These are phyloP conservation scores for Xylariales sp. DNA, from an alignment of 2,329 filamentous ascomycete species.

Conservation along the genomic window DNA sequence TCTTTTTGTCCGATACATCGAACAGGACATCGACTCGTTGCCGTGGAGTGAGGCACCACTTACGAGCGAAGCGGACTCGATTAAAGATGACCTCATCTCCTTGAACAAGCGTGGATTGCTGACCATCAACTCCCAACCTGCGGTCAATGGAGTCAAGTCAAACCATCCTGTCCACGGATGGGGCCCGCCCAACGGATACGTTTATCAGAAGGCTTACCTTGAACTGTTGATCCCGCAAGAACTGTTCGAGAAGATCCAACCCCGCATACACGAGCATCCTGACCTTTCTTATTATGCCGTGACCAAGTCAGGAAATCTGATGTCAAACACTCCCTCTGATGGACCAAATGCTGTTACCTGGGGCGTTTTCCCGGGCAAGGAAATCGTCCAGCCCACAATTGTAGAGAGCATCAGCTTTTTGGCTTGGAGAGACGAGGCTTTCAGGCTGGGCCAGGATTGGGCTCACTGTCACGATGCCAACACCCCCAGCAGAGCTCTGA, in stretches of 20 bases:
- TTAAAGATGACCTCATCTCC: slow-evolving; percentile 71
- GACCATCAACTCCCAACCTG: slow-evolving; percentile 96
- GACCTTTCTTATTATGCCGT: slow-evolving; percentile 94
- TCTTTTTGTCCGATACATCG: slow-evolving; percentile 81
- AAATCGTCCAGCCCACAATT: slow-evolving; percentile 99
- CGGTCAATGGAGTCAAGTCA: slow-evolving; percentile 86
- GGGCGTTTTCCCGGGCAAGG: slow-evolving; percentile 98
- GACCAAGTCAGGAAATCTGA: slow-evolving; percentile 74
- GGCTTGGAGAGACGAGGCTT: slow-evolving; percentile 98
- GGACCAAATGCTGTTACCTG: slow-evolving; percentile 98
- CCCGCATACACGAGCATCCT: slow-evolving; percentile 70
- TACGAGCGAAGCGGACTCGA: slow-evolving; percentile 72
- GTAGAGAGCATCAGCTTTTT: slow-evolving; percentile 97
- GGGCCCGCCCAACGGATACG: slow-evolving; percentile 92
- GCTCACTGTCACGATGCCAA: slow-evolving; percentile 78
- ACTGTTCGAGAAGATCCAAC: slow-evolving; percentile 71
- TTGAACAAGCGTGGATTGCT: slow-evolving; percentile 84
- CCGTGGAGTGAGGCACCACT: slow-evolving; percentile 95
- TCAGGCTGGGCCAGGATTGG: slow-evolving; percentile 89
- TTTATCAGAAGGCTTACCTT: slow-evolving; percentile 97
- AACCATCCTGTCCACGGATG: slow-evolving; percentile 85
- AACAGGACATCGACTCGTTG: slow-evolving; percentile 73
- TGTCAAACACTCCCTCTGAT: slow-evolving; percentile 79
- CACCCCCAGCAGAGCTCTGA: slow-evolving; percentile 73
- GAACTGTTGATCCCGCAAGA: slow-evolving; percentile 84